Conservation (phyloP, 257 asterid species). For the Striga asiatica region DNA sequence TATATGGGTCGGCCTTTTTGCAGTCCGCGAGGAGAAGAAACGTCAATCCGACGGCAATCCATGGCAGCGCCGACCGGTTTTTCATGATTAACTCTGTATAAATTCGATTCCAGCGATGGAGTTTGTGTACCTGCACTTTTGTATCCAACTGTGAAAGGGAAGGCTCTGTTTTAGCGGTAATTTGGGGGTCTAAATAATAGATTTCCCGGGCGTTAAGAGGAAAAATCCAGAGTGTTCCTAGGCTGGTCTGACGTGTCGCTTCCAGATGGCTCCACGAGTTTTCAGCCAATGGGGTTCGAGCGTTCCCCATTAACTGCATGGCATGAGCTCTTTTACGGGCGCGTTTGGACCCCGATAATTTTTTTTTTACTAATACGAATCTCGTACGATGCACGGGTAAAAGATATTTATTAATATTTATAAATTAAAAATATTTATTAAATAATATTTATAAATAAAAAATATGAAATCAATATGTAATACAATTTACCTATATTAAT, state of each 20-base stretch:
- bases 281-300: constrained; percentile 30
- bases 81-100: constrained; percentile 28
- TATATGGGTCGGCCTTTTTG: constrained; percentile 56
- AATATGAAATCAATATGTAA: too few species aligned
- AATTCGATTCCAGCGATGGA: background rate
- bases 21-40: constrained; percentile 32
- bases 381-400: too few species aligned
- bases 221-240: constrained; percentile 29
- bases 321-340: too few species aligned
- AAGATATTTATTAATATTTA: too few species aligned
- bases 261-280: constrained; percentile 29
- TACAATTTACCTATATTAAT: too few species aligned
- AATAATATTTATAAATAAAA: too few species aligned
- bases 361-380: too few species aligned
- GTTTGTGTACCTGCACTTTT: background rate
- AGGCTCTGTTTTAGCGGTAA: too few species aligned
- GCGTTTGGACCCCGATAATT: background rate
- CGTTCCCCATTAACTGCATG: background rate
- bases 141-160: background rate
- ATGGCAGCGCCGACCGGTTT: constrained; percentile 14
- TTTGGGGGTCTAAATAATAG: too few species aligned
- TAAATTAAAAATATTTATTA: too few species aligned
- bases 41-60: constrained; percentile 23
- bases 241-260: constrained; percentile 27
- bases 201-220: constrained; percentile 21